Evolutionary conservation across 139 green algal genomes (phyloP).

Genomic region (Marvania coccoides): DNA sequence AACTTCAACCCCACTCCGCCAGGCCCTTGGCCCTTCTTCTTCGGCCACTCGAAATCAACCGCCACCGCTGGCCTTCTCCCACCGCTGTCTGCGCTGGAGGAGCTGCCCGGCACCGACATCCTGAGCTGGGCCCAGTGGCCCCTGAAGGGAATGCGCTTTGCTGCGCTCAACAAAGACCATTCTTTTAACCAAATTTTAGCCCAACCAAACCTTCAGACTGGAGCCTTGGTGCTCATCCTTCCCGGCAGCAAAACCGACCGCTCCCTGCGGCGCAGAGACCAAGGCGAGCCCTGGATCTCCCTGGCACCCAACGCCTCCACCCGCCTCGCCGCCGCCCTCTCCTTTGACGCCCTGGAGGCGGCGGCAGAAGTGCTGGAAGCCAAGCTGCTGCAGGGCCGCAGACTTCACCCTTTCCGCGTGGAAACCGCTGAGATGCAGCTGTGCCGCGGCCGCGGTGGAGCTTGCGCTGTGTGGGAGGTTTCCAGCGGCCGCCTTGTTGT

Average conservation of each 20-base stretch:
- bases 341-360: conserved; percentile 7
- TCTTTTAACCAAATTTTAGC: not conserved
- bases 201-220: not conserved
- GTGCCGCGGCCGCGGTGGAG: not conserved
- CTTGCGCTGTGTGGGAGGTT: conserved; percentile 29
- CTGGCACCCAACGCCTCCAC: not conserved
- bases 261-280: not conserved
- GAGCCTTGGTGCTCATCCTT: conserved; percentile 10
- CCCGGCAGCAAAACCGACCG: not conserved
- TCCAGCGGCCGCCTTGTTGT: conserved; percentile 17
- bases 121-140: not conserved
- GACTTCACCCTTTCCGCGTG: conserved; percentile 21
- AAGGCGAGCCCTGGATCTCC: conserved; percentile 5
- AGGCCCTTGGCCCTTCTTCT: too few relatives aligned
- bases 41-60: too few relatives aligned
- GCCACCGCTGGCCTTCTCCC: too few relatives aligned
- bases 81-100: too few relatives aligned
- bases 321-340: not conserved
- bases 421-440: not conserved
- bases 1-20: too few relatives aligned
- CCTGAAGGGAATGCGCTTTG: not conserved
- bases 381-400: not conserved
- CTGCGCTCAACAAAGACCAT: not conserved
- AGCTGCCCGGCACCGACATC: not conserved
- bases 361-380: not conserved